Conservation (phyloP, 208 protist genomes). For the Leishmania mexicana region DNA sequence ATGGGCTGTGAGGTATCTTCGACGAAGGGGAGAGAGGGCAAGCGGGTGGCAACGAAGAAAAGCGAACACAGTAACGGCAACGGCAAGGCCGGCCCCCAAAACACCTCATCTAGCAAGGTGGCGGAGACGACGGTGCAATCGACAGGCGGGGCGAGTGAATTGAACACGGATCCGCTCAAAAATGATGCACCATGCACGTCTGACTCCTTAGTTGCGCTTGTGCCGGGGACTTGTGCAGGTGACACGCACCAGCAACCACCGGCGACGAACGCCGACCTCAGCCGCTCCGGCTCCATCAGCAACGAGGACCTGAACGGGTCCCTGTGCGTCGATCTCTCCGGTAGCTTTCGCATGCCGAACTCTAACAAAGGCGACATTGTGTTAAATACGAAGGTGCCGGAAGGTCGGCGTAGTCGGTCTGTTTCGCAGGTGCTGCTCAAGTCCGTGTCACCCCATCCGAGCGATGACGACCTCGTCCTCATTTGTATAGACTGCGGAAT, state of each 20-base stretch:
- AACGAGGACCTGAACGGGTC: conserved; percentile 26
- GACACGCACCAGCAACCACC: neutral
- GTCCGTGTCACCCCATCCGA: conserved; percentile 38
- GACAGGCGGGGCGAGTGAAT: neutral
- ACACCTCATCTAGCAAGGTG: neutral
- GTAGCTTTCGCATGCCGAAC: conserved; percentile 39
- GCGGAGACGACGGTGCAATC: neutral
- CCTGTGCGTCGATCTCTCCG: conserved; percentile 29
- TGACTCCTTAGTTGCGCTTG: neutral
- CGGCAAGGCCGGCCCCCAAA: neutral
- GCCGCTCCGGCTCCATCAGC: conserved; percentile 2
- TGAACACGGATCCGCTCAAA: neutral
- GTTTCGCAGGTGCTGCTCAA: conserved; percentile 15
- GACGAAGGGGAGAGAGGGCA: neutral
- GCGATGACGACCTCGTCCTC: conserved; percentile 59
- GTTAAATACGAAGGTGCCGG: conserved; percentile 14
- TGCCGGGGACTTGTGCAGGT: neutral
- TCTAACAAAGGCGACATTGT: conserved; percentile 31
- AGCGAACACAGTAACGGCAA: neutral
- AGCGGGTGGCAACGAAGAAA: neutral
- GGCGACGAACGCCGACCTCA: neutral
- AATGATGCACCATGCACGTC: neutral
- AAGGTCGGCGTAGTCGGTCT: conserved; percentile 13
- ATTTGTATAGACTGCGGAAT: conserved; percentile 64
- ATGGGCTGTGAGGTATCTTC: conserved; percentile 8